These are phyloP conservation scores for Macrocybe gigantea DNA, from an alignment of 768 basidiomycete species.

Conservation along the genomic window DNA sequence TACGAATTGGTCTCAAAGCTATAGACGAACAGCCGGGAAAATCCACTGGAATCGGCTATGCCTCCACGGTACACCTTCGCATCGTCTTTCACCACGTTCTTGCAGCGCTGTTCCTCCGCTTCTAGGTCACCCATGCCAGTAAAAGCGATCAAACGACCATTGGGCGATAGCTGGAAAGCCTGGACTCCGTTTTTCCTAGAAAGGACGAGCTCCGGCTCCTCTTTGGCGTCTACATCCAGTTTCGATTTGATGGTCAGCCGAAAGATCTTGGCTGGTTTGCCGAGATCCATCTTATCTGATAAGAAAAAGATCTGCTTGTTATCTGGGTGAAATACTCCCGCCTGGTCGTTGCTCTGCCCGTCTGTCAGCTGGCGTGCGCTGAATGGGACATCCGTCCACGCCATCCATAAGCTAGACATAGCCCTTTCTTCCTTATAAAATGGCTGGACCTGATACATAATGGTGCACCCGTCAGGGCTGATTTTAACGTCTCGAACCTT, in stretches of 20 bases:
- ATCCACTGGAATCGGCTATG: constrained; percentile 1
- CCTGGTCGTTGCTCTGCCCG: constrained; percentile 21
- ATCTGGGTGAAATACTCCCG: constrained; percentile 26
- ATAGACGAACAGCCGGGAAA: constrained; percentile 19
- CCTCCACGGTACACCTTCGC: constrained; percentile 20
- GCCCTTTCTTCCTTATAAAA: constrained; percentile 20
- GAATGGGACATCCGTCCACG: constrained; percentile 16
- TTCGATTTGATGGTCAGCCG: constrained; percentile 1
- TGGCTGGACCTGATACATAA: constrained; percentile 26
- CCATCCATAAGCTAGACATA: constrained; percentile 25
- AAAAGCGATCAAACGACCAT: constrained; percentile 24
- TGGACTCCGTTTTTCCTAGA: constrained; percentile 15
- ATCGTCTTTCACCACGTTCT: constrained; percentile 16
- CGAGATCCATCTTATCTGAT: constrained; percentile 22
- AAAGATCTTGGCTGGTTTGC: constrained; percentile 17
- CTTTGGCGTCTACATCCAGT: constrained; percentile 5
- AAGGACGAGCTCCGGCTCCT: background rate
- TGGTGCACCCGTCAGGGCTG: constrained; percentile 21
- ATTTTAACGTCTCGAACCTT: constrained; percentile 29
- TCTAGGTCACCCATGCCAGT: constrained; percentile 12
- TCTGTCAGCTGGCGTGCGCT: constrained; percentile 22
- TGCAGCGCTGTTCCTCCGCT: constrained; percentile 8
- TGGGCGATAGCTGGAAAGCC: constrained; percentile 25
- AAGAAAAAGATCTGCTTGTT: constrained; percentile 21
- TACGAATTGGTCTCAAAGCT: constrained; percentile 17